Evolutionary conservation across 2,329 filamentous ascomycete species (phyloP), one percentile per base, ranked within the genome.

Genomic region (Epichloe sp.): DNA sequence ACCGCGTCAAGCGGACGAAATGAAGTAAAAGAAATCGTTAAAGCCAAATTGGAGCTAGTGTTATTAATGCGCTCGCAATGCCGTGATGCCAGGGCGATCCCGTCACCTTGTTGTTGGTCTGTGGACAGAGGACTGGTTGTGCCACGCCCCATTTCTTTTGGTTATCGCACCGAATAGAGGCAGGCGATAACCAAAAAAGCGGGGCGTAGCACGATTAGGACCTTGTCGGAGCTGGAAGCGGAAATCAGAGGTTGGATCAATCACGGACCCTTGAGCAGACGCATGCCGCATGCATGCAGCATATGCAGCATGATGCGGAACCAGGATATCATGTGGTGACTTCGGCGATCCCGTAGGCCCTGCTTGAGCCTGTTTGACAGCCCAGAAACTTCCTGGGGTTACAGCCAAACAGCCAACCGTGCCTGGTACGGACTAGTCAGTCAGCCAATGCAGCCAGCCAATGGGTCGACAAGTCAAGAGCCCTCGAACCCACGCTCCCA

Each of bases 291-390:
- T 23, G 14, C 35, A 19, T 19, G 19, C 19, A 19, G 19, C 19
- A 19, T 19, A 19, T 31, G 42, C 43, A 23, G 51, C 47, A 47
- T 49, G 47, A 41, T 31, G 43, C 44, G 19, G 47, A 43, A 44
- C 43, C 44, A 41, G 51, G 51, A 47, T 15, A 19, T 19, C 47
- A 49, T 52, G 37, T 52, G 14, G 36, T 19, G 26, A 35, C 43
- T 44, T 52, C 51, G 51, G 51, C 51, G 43, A 52, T 50, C 8
- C 51, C 51, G 51, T 37, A 40, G 19, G 14, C 15, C 44, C 46
- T 40, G 31, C 7, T 15, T 11, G 44, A 35, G 23, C 44, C 46
- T 40, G 31, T 15, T 15, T 11, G 44, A 35, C 43, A 34, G 17
- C 23, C 26, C 14, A 17, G 26, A n/a, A 8, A 36, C 44, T 17